phyloP scores from a whole-genome alignment of 148 eudicot genomes.

The Bassia scoparia region DNA sequence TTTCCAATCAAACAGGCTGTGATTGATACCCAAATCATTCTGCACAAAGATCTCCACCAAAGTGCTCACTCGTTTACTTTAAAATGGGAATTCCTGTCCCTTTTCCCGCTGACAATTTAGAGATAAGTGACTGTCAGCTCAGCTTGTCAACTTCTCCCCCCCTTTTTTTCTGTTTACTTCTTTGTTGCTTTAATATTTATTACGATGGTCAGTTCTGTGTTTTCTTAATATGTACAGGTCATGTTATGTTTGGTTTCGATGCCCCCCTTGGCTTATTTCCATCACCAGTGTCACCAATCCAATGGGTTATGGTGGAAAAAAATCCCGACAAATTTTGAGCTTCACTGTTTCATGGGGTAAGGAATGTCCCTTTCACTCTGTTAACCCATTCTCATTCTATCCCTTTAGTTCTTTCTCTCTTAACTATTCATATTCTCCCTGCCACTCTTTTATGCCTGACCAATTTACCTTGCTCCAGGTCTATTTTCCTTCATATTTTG shows the following conservation, averaged over 20 bases:
- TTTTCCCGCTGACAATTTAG: not conserved
- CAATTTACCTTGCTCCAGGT: not conserved
- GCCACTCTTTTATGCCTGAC: not conserved
- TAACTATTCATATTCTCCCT: not conserved
- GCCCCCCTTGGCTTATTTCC: slow-evolving; percentile 15
- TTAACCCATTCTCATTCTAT: not conserved
- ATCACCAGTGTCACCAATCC: slow-evolving; percentile 5
- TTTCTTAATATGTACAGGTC: slow-evolving; percentile 3
- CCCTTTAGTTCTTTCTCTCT: not conserved
- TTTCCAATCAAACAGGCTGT: slow-evolving; percentile 1
- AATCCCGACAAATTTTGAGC: slow-evolving; percentile 11
- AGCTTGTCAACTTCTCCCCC: too few relatives aligned
- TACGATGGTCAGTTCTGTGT: too few relatives aligned
- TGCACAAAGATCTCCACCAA: not conserved
- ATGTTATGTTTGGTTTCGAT: slow-evolving; percentile 19
- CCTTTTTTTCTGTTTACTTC: too few relatives aligned
- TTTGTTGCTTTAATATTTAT: too few relatives aligned
- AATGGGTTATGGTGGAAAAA: slow-evolving; percentile 18
- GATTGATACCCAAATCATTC: not conserved
- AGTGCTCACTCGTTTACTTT: slow-evolving; percentile 16
- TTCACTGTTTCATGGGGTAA: slow-evolving; percentile 17
- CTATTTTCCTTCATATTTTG: slow-evolving; percentile 4
- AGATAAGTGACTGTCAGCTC: not conserved
- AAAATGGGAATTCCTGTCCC: slow-evolving; percentile 21
- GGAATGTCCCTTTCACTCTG: slow-evolving; percentile 17